phyloP scores from a whole-genome alignment of 257 asterid species.

The Fraxinus cuspidata region DNA sequence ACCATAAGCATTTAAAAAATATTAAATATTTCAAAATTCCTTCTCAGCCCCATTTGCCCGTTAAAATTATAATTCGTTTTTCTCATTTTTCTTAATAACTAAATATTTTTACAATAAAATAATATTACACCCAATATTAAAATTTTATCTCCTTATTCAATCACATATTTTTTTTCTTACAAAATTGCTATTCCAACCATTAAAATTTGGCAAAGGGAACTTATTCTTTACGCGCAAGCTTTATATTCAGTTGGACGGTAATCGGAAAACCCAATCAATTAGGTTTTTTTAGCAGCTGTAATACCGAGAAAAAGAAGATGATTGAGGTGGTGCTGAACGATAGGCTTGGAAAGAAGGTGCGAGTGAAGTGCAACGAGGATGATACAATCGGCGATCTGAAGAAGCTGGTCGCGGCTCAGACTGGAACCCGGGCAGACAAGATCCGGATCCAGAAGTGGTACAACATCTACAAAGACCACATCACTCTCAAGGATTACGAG shows the following conservation, averaged over 20 bases:
- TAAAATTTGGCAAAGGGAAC: too few relatives aligned
- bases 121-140: too few relatives aligned
- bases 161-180: too few relatives aligned
- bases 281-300: neutral
- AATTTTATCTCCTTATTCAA: too few relatives aligned
- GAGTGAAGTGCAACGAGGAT: conserved; percentile 20
- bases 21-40: too few relatives aligned
- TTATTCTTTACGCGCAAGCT: neutral
- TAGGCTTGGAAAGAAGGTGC: conserved; percentile 12
- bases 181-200: too few relatives aligned
- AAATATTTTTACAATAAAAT: too few relatives aligned
- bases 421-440: conserved; percentile 20
- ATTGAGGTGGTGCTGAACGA: conserved; percentile 18
- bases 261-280: neutral
- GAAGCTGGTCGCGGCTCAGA: conserved; percentile 21
- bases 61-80: too few relatives aligned
- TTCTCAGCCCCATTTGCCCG: too few relatives aligned
- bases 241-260: neutral
- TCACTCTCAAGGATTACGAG: conserved; percentile 80
- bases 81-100: too few relatives aligned
- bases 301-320: neutral
- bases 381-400: conserved; percentile 16
- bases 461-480: conserved; percentile 40
- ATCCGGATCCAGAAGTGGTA: conserved; percentile 19
- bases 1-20: too few relatives aligned